Percentiles rank a stretch among this genome's conserved stretches.
Conservation (phyloP, 331 rosid genomes). For the Cucumis variabilis region DNA sequence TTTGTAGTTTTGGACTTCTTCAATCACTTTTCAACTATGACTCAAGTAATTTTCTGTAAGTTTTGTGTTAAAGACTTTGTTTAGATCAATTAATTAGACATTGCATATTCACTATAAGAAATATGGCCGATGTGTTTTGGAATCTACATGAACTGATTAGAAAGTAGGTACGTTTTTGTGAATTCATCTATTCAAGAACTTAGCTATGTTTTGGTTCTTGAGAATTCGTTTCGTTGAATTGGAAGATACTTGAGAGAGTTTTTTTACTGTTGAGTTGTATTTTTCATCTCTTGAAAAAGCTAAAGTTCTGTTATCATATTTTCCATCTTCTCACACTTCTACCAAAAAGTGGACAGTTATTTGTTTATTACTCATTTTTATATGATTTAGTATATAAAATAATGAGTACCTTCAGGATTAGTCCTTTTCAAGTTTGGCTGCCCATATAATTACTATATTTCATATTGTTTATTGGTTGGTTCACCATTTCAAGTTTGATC, state of each 20-base stretch:
- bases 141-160: conserved; percentile 79
- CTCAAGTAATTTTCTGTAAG: too few relatives aligned
- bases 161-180: conserved; percentile 63
- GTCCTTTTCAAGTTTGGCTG: too few relatives aligned
- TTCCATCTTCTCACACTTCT: conserved; percentile 25
- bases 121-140: conserved; percentile 97
- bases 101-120: too few relatives aligned
- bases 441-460: too few relatives aligned
- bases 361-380: background rate
- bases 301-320: conserved; percentile 12
- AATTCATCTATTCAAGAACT: conserved; percentile 15
- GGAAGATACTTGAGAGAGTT: background rate
- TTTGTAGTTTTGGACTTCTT: too few relatives aligned
- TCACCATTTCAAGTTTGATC: too few relatives aligned
- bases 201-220: background rate
- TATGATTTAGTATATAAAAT: background rate
- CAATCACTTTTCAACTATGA: too few relatives aligned
- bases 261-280: background rate
- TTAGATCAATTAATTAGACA: too few relatives aligned
- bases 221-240: background rate
- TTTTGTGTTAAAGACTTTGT: too few relatives aligned
- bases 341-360: conserved; percentile 14
- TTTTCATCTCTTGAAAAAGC: background rate
- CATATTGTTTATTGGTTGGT: too few relatives aligned
- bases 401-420: too few relatives aligned